phyloP scores from a whole-genome alignment of 257 asterid species.

The Ilex asprella region DNA sequence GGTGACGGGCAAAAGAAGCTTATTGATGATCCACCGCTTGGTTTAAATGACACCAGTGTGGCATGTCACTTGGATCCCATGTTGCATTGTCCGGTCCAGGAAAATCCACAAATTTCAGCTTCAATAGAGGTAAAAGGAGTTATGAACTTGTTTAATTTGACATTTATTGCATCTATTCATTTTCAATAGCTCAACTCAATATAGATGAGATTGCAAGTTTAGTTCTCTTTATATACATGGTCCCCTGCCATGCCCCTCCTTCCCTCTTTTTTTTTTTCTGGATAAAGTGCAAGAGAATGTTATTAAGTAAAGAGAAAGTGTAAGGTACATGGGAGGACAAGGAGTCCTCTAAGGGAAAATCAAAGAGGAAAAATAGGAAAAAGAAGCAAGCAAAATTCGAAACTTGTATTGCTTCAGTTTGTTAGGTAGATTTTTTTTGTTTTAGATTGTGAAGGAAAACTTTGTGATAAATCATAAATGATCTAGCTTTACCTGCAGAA shows the following conservation, averaged over 20 bases:
- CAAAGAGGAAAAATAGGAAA: no score
- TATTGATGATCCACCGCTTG: constrained; percentile 13
- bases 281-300: no score
- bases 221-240: neutral
- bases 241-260: no score
- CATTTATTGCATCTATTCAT: no score
- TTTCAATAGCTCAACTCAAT: no score
- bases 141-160: no score
- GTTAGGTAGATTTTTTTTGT: constrained; percentile 9
- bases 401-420: neutral
- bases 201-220: neutral
- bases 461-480: constrained; percentile 11
- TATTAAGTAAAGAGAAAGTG: no score
- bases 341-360: no score
- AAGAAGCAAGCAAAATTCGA: no score
- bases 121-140: constrained; percentile 22
- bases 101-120: constrained; percentile 23
- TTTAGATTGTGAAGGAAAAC: constrained; percentile 17
- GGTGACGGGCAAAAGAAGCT: constrained; percentile 22
- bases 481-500: constrained; percentile 34
- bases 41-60: constrained; percentile 20
- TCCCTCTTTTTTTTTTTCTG: no score
- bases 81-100: constrained; percentile 23
- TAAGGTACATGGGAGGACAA: no score
- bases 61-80: constrained; percentile 15